A percentile compares a stretch with the other conserved stretches of the same genome.
Conservation (phyloP, 2,329 filamentous ascomycete genomes). For the Coniochaeta prunicola region DNA sequence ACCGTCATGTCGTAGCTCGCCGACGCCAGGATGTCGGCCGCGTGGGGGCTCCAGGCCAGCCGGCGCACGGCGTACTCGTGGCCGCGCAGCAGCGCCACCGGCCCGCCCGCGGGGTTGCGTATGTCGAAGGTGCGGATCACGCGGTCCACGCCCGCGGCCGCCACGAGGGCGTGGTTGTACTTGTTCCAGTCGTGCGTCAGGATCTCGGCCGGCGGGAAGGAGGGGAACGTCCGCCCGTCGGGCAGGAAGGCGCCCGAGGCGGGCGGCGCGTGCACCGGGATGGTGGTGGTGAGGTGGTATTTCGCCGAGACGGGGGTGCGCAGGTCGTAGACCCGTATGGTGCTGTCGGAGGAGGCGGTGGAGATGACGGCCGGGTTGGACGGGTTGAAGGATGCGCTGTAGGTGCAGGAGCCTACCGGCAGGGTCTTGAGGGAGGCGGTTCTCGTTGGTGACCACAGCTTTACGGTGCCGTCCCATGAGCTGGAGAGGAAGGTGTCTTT, state of each 20-base stretch:
- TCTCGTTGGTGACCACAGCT: conserved; percentile 87
- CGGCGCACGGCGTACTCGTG: conserved; percentile 88
- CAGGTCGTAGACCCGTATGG: conserved; percentile 86
- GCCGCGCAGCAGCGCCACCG: conserved; percentile 66
- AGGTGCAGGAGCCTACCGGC: conserved; percentile 88
- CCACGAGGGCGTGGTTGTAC: conserved; percentile 77
- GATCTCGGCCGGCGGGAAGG: conserved; percentile 64
- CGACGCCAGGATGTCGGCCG: conserved; percentile 78
- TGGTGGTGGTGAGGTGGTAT: conserved; percentile 76
- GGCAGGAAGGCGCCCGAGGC: conserved; percentile 19
- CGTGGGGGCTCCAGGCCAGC: conserved; percentile 86
- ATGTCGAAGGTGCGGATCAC: conserved; percentile 87
- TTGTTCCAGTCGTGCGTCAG: conserved; percentile 99
- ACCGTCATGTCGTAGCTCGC: conserved; percentile 99
- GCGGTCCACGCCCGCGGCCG: conserved; percentile 83
- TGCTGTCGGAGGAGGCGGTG: conserved; percentile 81
- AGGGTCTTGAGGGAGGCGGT: conserved; percentile 72
- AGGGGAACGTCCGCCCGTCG: conserved; percentile 22
- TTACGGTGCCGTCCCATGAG: conserved; percentile 94
- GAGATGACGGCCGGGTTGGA: conserved; percentile 81
- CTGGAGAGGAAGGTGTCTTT: conserved; percentile 88
- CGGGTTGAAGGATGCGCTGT: conserved; percentile 85
- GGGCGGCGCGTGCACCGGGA: conserved; percentile 71
- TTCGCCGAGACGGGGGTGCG: conserved; percentile 77
- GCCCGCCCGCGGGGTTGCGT: conserved; percentile 64